Percentiles rank a stretch among this genome's conserved stretches.
Conservation (phyloP, 139 green algal genomes). For the Edaphochlamys debaryana region DNA sequence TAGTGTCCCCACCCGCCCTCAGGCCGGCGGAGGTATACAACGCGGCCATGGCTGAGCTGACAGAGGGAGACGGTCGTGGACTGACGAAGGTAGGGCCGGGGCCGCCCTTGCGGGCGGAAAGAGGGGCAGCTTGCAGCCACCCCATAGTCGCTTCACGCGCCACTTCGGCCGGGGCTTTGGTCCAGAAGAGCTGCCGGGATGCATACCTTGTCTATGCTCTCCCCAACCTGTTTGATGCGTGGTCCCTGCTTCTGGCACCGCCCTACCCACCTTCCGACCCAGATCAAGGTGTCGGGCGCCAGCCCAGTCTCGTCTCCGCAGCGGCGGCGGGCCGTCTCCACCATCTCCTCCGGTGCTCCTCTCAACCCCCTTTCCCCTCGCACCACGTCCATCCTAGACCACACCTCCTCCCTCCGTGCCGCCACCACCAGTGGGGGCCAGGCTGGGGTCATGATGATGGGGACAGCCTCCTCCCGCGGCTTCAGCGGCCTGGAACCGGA, state of each 20-base stretch:
- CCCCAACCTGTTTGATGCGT: no score
- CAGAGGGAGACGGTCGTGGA: constrained; percentile 5
- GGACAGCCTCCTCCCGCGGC: not conserved
- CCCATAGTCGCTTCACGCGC: no score
- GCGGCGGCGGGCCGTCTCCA: not conserved
- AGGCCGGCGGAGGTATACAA: constrained; percentile 20
- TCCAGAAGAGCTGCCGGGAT: no score
- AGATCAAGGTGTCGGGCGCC: not conserved
- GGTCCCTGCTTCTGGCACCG: no score
- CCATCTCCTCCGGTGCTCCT: not conserved
- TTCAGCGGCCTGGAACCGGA: not conserved
- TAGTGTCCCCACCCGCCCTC: not conserved
- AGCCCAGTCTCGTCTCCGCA: constrained; percentile 15
- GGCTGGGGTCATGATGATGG: not conserved
- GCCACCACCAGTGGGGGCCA: not conserved
- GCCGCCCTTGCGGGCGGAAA: not conserved
- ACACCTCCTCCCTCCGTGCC: not conserved
- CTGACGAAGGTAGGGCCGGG: constrained; percentile 10
- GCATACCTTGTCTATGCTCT: no score
- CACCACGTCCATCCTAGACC: constrained; percentile 31
- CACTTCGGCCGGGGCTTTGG: no score
- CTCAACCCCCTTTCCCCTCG: constrained; percentile 7
- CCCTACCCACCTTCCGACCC: no score
- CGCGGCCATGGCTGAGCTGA: constrained; percentile 22
- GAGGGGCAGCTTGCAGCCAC: no score